Base-by-base conservation (phyloP, 2,329 filamentous ascomycete species). In the Colletotrichum abscissum region DNA sequence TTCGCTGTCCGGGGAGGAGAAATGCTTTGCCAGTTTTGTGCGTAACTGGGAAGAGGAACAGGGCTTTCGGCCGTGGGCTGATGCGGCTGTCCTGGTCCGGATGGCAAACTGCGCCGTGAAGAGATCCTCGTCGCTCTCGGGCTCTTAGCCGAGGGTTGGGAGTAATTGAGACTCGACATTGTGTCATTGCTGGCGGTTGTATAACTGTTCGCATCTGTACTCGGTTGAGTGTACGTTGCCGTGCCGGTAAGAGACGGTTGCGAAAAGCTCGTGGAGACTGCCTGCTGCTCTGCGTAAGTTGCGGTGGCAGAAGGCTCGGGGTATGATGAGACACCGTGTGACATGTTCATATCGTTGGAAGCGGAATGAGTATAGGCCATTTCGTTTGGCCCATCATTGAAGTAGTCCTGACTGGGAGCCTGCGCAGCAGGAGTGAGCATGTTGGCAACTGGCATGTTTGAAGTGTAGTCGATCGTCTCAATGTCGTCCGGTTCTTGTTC, bases 401-500 rank as follows among this genome's bases (percentile, higher is more conserved):
- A 82, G 70, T 81, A 80, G 28, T 79, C 74, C 38, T 78, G 75
- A 19, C 76, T 77, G 19, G 66, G n/a, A 14, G 76, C 56, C 28
- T 78, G 76, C 4, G 74, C 73, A 28, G 73, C 77, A 3, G 75
- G 69, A 19, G 78, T 76, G n/a, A 80, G 68, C 71, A 78, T 76
- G 60, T 80, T 79, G 7, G 75, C 73, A 28, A 78, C 78, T 4
- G 82, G 79, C 75, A 78, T 77, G 56, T 72, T 60, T 14, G 76
- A 56, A 63, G 64, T 54, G 58, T 73, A 66, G 49, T 76, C 74
- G 24, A 75, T 74, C 4, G 72, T 73, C 49, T 75, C 72, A 16
- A 75, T 75, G 55, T 76, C 72, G 26, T 76, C 74, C 22, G 63
- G 38, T 6, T 63, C 63, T 46, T 33, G 56, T 55, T 72, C 71